Conservation (phyloP, 1,284 basidiomycete genomes). For the Garcileccinum viscosum region DNA sequence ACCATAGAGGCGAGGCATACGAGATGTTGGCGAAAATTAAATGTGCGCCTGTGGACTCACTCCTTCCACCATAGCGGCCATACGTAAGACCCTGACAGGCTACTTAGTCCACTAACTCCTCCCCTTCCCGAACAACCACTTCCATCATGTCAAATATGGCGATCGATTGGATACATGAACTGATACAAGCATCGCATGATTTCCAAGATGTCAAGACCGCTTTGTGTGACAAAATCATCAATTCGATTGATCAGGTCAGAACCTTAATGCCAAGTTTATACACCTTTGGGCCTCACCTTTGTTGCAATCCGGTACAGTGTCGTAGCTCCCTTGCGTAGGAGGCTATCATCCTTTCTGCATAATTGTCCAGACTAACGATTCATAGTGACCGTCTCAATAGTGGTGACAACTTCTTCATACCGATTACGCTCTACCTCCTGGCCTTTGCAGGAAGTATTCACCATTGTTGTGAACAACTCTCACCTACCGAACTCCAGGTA, state of each 20-base stretch:
- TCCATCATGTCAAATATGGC: too few relatives aligned
- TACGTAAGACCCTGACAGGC: too few relatives aligned
- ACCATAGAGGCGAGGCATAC: too few relatives aligned
- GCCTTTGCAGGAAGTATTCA: conserved; percentile 30
- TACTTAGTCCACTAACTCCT: too few relatives aligned
- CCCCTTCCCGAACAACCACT: too few relatives aligned
- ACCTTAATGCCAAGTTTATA: neutral
- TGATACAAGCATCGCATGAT: too few relatives aligned
- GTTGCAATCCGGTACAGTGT: conserved; percentile 18
- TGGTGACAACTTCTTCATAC: conserved; percentile 14
- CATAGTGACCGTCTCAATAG: conserved; percentile 32
- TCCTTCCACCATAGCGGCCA: too few relatives aligned
- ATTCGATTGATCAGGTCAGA: conserved; percentile 34
- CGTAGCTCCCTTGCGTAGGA: conserved; percentile 32
- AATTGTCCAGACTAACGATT: conserved; percentile 6
- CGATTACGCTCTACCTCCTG: conserved; percentile 22
- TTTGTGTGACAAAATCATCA: too few relatives aligned
- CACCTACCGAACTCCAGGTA: conserved; percentile 34
- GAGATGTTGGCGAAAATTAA: too few relatives aligned
- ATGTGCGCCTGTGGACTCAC: too few relatives aligned
- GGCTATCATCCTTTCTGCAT: neutral
- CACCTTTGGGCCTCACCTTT: conserved; percentile 6
- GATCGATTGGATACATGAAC: too few relatives aligned
- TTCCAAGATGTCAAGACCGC: too few relatives aligned
- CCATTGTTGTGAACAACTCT: conserved; percentile 30